These are phyloP conservation scores for Besnoitia besnoiti DNA, from an alignment of 169 alveolate genomes.

Conservation along the genomic window DNA sequence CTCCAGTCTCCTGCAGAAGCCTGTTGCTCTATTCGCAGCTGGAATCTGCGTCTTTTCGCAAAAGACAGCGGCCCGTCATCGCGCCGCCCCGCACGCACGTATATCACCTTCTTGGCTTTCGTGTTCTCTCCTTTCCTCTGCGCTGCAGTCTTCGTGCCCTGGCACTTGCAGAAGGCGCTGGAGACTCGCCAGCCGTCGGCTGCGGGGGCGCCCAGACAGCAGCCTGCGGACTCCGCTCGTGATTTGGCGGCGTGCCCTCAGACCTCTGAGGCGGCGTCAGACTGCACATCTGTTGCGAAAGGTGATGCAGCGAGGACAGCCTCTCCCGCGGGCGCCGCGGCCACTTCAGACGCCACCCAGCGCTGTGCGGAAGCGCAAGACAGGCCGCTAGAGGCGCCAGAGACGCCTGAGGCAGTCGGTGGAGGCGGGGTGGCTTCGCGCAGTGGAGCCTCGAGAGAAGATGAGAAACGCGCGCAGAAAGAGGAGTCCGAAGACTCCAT, in stretches of 20 bases:
- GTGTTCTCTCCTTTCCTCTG: background rate
- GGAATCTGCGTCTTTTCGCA: too few species aligned
- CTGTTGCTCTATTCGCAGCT: too few species aligned
- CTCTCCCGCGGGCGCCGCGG: too few species aligned
- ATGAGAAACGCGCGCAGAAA: background rate
- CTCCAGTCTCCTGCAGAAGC: too few species aligned
- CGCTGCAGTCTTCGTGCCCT: constrained; percentile 51
- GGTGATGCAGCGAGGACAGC: too few species aligned
- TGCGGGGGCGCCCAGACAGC: background rate
- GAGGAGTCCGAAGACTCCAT: constrained; percentile 75
- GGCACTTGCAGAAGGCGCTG: constrained; percentile 34
- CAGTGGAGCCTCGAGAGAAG: background rate
- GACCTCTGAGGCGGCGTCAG: too few species aligned
- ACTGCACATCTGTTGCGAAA: too few species aligned
- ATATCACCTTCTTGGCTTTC: background rate
- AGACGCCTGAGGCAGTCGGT: background rate
- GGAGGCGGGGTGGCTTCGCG: background rate
- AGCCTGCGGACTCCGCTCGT: background rate
- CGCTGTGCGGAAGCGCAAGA: too few species aligned
- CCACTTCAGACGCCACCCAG: too few species aligned
- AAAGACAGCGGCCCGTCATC: too few species aligned
- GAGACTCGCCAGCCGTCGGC: background rate
- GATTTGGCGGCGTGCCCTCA: too few species aligned
- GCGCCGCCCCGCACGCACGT: too few species aligned
- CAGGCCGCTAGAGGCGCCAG: background rate